These are phyloP conservation scores for Chrysoporthe austroafricana DNA, from an alignment of 2,329 filamentous ascomycete genomes.

Conservation along the genomic window DNA sequence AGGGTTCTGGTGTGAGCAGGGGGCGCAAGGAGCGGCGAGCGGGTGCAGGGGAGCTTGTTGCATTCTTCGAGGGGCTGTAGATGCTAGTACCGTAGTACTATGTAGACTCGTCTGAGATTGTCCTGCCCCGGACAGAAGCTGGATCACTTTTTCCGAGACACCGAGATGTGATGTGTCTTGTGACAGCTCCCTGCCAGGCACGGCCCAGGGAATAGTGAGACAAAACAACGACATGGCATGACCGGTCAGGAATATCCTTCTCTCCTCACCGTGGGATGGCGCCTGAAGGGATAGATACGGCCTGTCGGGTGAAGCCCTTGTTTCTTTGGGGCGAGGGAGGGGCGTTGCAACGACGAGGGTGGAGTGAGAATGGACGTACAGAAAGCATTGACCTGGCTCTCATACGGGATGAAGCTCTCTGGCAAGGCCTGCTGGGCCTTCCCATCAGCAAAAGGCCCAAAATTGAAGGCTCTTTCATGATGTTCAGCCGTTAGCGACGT, in stretches of 20 bases:
- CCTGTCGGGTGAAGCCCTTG: too few relatives aligned
- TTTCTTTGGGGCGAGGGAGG: too few relatives aligned
- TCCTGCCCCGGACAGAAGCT: too few relatives aligned
- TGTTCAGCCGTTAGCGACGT: constrained; percentile 2
- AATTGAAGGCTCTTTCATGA: constrained; percentile 78
- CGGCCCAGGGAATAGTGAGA: background rate
- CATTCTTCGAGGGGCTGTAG: too few relatives aligned
- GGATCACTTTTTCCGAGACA: too few relatives aligned
- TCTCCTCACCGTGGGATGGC: too few relatives aligned
- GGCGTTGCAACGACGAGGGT: background rate
- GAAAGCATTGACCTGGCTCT: constrained; percentile 68
- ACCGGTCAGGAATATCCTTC: background rate
- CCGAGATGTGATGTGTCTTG: background rate
- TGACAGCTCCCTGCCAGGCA: too few relatives aligned
- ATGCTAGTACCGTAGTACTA: background rate
- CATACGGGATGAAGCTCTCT: constrained; percentile 59
- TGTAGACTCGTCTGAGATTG: too few relatives aligned
- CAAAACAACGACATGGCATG: background rate
- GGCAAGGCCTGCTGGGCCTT: constrained; percentile 81
- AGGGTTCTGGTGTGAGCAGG: background rate
- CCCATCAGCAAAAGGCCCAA: constrained; percentile 73
- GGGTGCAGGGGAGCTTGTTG: too few relatives aligned
- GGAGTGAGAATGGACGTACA: constrained; percentile 62
- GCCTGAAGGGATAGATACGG: too few relatives aligned
- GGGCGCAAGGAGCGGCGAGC: too few relatives aligned